Percentiles rank a stretch among this genome's conserved stretches.
These are phyloP conservation scores for Alternaria panax DNA, from an alignment of 2,329 filamentous ascomycete species.

Conservation along the genomic window DNA sequence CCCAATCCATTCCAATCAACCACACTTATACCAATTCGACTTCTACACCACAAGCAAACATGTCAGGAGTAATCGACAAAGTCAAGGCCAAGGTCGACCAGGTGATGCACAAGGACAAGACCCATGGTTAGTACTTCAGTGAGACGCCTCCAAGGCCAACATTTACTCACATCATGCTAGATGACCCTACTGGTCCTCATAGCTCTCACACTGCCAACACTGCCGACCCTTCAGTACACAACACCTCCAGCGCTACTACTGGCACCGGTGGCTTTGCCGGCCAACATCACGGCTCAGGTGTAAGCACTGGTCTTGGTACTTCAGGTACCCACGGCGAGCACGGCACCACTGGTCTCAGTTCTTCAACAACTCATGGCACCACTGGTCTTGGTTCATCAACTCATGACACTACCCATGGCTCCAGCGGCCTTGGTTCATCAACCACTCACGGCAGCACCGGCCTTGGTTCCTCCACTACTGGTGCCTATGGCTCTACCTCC, in stretches of 20 bases:
- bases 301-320: slow-evolving; percentile 7
- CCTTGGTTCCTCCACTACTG: not conserved
- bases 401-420: slow-evolving; percentile 1
- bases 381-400: slow-evolving; percentile 4
- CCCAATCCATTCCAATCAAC: slow-evolving; percentile 3
- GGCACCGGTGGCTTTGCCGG: slow-evolving; percentile 5
- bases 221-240: slow-evolving; percentile 18
- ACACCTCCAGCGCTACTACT: slow-evolving; percentile 23
- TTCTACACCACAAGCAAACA: slow-evolving; percentile 26
- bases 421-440: slow-evolving; percentile 1
- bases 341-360: slow-evolving; percentile 10
- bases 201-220: slow-evolving; percentile 33
- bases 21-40: slow-evolving; percentile 1
- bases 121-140: slow-evolving; percentile 22
- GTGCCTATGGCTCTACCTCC: slow-evolving; percentile 23
- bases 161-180: slow-evolving; percentile 15
- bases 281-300: slow-evolving; percentile 7
- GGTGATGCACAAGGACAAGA: slow-evolving; percentile 48
- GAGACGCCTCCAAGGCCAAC: not conserved
- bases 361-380: slow-evolving; percentile 25
- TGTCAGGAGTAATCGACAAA: slow-evolving; percentile 45
- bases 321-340: slow-evolving; percentile 1
- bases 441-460: slow-evolving; percentile 1
- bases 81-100: slow-evolving; percentile 50
- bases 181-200: slow-evolving; percentile 45